A percentile compares a stretch with the other conserved stretches of the same genome.
Conservation (phyloP, 2,329 filamentous ascomycete genomes). For the Penicillium sumatraense region DNA sequence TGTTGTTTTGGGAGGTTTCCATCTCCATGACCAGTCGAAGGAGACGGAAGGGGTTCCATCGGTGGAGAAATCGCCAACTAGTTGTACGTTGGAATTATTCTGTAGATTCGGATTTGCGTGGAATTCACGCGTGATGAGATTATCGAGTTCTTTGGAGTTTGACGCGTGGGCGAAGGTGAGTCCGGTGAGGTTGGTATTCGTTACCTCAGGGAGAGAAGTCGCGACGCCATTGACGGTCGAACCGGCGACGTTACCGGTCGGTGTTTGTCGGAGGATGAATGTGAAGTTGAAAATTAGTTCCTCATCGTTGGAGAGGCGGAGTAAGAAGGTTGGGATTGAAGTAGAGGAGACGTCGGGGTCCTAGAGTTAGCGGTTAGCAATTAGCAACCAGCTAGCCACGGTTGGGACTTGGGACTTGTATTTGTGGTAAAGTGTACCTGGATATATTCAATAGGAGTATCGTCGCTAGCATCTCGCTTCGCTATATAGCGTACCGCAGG, state of each 20-base stretch:
- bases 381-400: constrained; percentile 6
- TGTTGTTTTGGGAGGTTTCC: constrained; percentile 80
- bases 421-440: too few relatives aligned
- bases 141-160: constrained; percentile 84
- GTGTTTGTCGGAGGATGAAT: constrained; percentile 71
- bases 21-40: constrained; percentile 97
- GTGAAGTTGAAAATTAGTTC: constrained; percentile 93
- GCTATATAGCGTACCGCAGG: constrained; percentile 79
- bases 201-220: constrained; percentile 53
- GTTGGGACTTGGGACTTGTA: too few relatives aligned
- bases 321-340: constrained; percentile 70
- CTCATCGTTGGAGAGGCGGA: constrained; percentile 88
- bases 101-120: constrained; percentile 96
- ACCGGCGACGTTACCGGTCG: constrained; percentile 55
- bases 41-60: constrained; percentile 80
- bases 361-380: constrained; percentile 51
- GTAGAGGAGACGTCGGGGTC: constrained; percentile 70
- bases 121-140: constrained; percentile 91
- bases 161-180: constrained; percentile 92
- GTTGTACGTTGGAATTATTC: constrained; percentile 92
- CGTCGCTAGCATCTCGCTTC: constrained; percentile 73
- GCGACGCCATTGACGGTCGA: constrained; percentile 55
- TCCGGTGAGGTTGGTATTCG: constrained; percentile 81
- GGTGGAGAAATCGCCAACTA: constrained; percentile 91
- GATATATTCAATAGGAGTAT: constrained; percentile 81